These are phyloP conservation scores for Lachancea sp. DNA, from an alignment of 805 yeast genomes.

Conservation along the genomic window DNA sequence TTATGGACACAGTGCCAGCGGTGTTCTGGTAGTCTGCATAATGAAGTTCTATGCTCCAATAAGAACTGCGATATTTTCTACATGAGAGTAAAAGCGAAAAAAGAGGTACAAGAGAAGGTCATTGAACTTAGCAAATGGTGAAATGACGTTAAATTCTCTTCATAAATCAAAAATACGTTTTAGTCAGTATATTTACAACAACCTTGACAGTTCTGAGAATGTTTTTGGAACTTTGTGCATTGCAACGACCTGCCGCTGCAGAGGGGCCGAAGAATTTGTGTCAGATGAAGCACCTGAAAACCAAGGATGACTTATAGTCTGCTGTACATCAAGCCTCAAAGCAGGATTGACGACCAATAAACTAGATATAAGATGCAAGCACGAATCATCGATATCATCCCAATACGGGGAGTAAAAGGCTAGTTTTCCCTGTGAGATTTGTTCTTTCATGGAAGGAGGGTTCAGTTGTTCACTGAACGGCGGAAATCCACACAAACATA, in stretches of 20 bases:
- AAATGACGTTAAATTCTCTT: not conserved
- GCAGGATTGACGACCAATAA: slow-evolving; percentile 58
- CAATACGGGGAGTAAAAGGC: slow-evolving; percentile 77
- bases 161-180: not conserved
- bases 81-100: slow-evolving; percentile 65
- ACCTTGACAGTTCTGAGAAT: slow-evolving; percentile 31
- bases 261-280: slow-evolving; percentile 11
- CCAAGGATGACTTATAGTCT: slow-evolving; percentile 89
- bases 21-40: slow-evolving; percentile 93
- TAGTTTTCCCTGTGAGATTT: slow-evolving; percentile 57
- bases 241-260: slow-evolving; percentile 27
- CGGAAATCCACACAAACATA: slow-evolving; percentile 77
- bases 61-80: slow-evolving; percentile 97
- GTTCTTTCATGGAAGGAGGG: slow-evolving; percentile 74
- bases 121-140: slow-evolving; percentile 38
- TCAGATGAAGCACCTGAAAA: slow-evolving; percentile 29
- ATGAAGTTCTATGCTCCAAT: slow-evolving; percentile 90
- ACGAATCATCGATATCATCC: slow-evolving; percentile 63
- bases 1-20: slow-evolving; percentile 98
- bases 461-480: slow-evolving; percentile 79
- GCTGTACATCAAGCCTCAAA: slow-evolving; percentile 73
- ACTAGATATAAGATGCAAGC: slow-evolving; percentile 57
- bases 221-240: slow-evolving; percentile 33
- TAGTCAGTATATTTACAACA: slow-evolving; percentile 5
- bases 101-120: slow-evolving; percentile 37